These are phyloP conservation scores for Xylariaceae sp. DNA, from an alignment of 2,329 filamentous ascomycete genomes.

Conservation along the genomic window DNA sequence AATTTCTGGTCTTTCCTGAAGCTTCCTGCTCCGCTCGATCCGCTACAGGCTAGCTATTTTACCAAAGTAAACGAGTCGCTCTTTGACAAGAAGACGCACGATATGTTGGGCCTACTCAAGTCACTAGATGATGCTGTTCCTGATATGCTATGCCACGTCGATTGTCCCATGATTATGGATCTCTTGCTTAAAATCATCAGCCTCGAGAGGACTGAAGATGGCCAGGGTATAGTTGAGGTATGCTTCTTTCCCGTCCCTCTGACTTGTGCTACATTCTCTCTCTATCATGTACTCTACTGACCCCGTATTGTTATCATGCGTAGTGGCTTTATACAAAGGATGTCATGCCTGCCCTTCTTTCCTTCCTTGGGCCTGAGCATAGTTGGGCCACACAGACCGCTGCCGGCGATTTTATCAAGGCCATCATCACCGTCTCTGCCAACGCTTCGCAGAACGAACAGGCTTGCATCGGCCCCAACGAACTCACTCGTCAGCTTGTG, in stretches of 20 bases:
- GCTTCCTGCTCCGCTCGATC: constrained; percentile 83
- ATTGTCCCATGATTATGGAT: constrained; percentile 99
- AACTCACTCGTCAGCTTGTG: constrained; percentile 92
- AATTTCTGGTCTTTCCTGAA: constrained; percentile 93
- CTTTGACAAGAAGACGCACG: constrained; percentile 96
- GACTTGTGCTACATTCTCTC: neutral
- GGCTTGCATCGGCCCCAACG: constrained; percentile 98
- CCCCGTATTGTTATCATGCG: neutral
- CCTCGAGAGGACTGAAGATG: constrained; percentile 88
- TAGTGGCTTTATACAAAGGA: constrained; percentile 93
- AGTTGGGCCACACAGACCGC: constrained; percentile 93
- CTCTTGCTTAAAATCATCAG: constrained; percentile 95
- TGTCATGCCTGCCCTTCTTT: constrained; percentile 84
- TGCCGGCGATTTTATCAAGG: constrained; percentile 96
- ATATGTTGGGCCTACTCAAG: constrained; percentile 92
- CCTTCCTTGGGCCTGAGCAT: constrained; percentile 84
- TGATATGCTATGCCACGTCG: constrained; percentile 89
- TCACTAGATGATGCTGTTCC: constrained; percentile 81
- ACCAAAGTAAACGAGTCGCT: constrained; percentile 99
- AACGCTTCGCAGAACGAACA: constrained; percentile 98
- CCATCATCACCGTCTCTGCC: constrained; percentile 97
- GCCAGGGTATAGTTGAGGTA: constrained; percentile 92
- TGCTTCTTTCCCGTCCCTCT: constrained; percentile 45
- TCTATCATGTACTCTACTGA: constrained; percentile 28
- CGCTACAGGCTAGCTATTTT: constrained; percentile 95